Base-by-base conservation (phyloP, 176 grass and related monocot genomes). In the Olyra latifolia region DNA sequence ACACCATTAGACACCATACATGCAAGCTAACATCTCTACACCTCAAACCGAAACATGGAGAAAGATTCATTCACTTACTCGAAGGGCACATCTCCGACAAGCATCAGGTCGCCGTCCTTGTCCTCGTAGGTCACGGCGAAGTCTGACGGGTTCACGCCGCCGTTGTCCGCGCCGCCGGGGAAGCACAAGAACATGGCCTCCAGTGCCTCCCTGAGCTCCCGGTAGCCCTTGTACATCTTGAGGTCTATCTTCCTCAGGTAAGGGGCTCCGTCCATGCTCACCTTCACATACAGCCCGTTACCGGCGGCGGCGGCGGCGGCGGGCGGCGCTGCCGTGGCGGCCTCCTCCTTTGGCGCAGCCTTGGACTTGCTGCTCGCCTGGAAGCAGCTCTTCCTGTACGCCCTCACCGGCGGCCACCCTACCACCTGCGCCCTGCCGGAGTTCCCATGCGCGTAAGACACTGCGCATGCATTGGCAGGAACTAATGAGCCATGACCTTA, bases 351-450 rank as follows among this genome's bases (percentile, higher is more conserved):
- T 55, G 82, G 73, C 9, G 52, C 32, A 1, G 50, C 20, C 76
- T 84, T 80, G 82, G 46, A 85, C 63, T 76, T 83, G 64, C 14
- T 69, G 86, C 47, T 92, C 7, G 84, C 49, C 35, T 86, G 87
- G 84, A 97, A 88, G 76, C 83, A 94, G 88, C 88, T 95, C 86
- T 93, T 98, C 90, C 95, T 87, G 86, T 95, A 95, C 8, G 92
- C 81, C 73, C 92, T 76, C 61, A 98, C 83, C 2, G 95, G 95
- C 41, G 95, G 95, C 95, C 95, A 98, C 3, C 95, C 95, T 23
- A 98, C 90, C 2, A 98, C 83, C 89, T 91, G 95, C 32, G 90
- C 92, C 82, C 93, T 96, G 82, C 68, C 49, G 12, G 10, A 16
- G 13, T 50, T 60, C 11, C 55, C 28, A 65, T 2, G 28, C 19